These are phyloP conservation scores for Lecanicillium sp. DNA, from an alignment of 2,329 filamentous ascomycete genomes.

Conservation along the genomic window DNA sequence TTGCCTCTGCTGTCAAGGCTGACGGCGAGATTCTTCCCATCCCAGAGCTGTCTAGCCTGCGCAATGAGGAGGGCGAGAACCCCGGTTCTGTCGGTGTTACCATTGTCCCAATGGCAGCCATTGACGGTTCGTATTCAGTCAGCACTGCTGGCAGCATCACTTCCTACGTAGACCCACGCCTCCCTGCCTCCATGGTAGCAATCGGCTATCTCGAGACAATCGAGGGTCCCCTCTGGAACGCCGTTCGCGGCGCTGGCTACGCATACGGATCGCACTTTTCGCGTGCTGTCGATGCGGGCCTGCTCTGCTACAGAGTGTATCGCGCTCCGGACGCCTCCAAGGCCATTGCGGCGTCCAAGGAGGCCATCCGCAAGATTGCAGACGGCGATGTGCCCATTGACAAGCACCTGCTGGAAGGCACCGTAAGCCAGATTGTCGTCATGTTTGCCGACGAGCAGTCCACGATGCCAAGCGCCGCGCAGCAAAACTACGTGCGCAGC, in stretches of 20 bases:
- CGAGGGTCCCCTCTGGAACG: constrained; percentile 90
- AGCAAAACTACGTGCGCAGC: constrained; percentile 73
- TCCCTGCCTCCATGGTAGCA: constrained; percentile 82
- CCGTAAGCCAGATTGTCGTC: constrained; percentile 83
- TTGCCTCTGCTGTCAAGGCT: constrained; percentile 31
- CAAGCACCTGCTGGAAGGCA: constrained; percentile 75
- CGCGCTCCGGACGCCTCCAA: constrained; percentile 84
- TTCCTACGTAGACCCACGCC: constrained; percentile 65
- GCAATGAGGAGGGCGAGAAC: constrained; percentile 65
- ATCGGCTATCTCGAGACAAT: constrained; percentile 86
- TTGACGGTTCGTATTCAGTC: constrained; percentile 85
- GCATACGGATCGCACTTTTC: constrained; percentile 83
- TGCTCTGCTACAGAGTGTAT: constrained; percentile 79
- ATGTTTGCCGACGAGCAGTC: constrained; percentile 81
- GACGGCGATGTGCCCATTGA: constrained; percentile 67
- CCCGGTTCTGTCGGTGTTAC: constrained; percentile 69
- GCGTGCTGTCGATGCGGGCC: constrained; percentile 70
- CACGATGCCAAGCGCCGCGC: constrained; percentile 74
- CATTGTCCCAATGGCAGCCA: constrained; percentile 81
- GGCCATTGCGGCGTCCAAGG: constrained; percentile 70
- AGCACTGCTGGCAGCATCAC: constrained; percentile 67
- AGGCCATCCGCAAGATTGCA: constrained; percentile 67
- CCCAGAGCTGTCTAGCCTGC: constrained; percentile 59
- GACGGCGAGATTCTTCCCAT: constrained; percentile 56
- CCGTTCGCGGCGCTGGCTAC: constrained; percentile 84